Evolutionary conservation across 306 rosid species (phyloP).

Genomic region (Cicer bijugum): DNA sequence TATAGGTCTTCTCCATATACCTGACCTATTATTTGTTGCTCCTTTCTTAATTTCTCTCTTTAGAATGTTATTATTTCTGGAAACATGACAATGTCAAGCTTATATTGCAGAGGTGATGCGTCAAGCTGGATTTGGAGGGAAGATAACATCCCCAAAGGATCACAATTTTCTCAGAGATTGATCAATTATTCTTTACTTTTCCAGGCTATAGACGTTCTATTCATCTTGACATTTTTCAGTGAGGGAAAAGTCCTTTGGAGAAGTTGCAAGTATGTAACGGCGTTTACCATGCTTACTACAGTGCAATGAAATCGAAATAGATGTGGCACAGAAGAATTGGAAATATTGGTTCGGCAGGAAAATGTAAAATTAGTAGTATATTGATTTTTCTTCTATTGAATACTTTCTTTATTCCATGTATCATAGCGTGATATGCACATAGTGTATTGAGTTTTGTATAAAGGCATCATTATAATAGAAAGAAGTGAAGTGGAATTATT

Average conservation of each 20-base stretch:
- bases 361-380: conserved; percentile 41
- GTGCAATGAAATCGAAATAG: conserved; percentile 45
- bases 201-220: conserved; percentile 47
- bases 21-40: not conserved
- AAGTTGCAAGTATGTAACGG: conserved; percentile 44
- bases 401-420: conserved; percentile 42
- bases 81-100: conserved; percentile 38
- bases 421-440: conserved; percentile 41
- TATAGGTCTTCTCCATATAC: not conserved
- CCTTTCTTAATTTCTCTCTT: not conserved
- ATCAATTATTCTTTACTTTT: conserved; percentile 40
- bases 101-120: conserved; percentile 80
- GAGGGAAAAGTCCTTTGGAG: conserved; percentile 50
- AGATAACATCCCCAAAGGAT: conserved; percentile 64
- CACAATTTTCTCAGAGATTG: conserved; percentile 51
- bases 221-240: conserved; percentile 41
- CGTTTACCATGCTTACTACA: conserved; percentile 17
- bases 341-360: conserved; percentile 37
- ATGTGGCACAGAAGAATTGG: conserved; percentile 41
- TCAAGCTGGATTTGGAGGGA: conserved; percentile 69
- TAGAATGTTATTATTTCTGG: conserved; percentile 16
- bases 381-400: conserved; percentile 25
- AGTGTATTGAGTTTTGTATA: conserved; percentile 47
- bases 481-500: conserved; percentile 39
- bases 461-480: conserved; percentile 35